Percentiles rank a stretch among this genome's conserved stretches.
Evolutionary conservation across 768 basidiomycete genomes (phyloP).

Genomic region (Phanerochaete sordida): DNA sequence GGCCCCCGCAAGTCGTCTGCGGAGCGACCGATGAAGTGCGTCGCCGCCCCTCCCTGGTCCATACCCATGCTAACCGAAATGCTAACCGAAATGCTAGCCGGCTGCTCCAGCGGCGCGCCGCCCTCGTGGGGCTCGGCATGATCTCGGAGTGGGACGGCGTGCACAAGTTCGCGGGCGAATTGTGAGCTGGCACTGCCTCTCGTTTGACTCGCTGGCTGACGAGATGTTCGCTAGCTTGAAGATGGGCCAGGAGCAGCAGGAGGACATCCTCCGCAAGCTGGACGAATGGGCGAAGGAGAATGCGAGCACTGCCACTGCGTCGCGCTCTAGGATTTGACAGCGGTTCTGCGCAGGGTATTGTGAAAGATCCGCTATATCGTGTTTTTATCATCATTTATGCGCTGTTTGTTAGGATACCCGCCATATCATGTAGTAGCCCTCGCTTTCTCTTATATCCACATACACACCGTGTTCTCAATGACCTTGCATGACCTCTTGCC

Average conservation of each 20-base stretch:
- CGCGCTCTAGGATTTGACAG: not conserved
- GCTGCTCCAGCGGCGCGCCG: conserved; percentile 49
- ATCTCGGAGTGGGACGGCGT: conserved; percentile 51
- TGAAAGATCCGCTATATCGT: too few relatives aligned
- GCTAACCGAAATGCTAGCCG: conserved; percentile 29
- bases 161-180: conserved; percentile 56
- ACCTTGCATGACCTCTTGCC: too few relatives aligned
- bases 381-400: too few relatives aligned
- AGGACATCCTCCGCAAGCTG: not conserved
- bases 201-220: not conserved
- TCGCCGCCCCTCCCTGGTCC: too few relatives aligned
- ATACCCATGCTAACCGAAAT: too few relatives aligned
- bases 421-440: too few relatives aligned
- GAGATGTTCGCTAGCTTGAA: not conserved
- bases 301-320: not conserved
- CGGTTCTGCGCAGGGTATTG: too few relatives aligned
- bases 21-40: conserved; percentile 47
- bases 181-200: conserved; percentile 52
- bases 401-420: too few relatives aligned
- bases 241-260: conserved; percentile 5
- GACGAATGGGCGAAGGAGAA: not conserved
- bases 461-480: too few relatives aligned
- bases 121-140: conserved; percentile 60
- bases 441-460: too few relatives aligned
- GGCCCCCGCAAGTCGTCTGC: conserved; percentile 49